Conservation (phyloP, 805 yeast genomes). For the Saccharomycopsis schoenii region DNA sequence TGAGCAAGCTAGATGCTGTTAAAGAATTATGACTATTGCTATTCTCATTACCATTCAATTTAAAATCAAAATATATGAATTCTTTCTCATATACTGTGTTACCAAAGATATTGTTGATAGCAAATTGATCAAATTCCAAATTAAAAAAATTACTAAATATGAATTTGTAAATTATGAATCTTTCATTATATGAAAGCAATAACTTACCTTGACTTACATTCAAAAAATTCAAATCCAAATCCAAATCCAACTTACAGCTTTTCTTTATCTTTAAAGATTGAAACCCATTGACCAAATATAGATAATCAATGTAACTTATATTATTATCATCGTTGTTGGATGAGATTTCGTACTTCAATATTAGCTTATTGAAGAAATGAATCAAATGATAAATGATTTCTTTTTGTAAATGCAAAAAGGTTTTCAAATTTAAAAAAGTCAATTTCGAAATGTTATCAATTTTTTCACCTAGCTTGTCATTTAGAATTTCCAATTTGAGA, state of each 20-base stretch:
- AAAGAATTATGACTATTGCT: background rate
- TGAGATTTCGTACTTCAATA: conserved; percentile 1
- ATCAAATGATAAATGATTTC: conserved; percentile 1
- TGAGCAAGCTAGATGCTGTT: background rate
- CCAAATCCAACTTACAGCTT: background rate
- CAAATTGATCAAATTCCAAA: conserved; percentile 1
- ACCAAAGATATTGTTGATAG: conserved; percentile 9
- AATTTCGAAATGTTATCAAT: conserved; percentile 4
- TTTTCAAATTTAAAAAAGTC: conserved; percentile 10
- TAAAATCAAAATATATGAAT: conserved; percentile 12
- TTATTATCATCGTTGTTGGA: background rate
- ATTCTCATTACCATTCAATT: background rate
- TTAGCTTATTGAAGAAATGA: conserved; percentile 10
- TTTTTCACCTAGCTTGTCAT: conserved; percentile 4
- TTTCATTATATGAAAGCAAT: conserved; percentile 13
- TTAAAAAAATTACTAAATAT: conserved; percentile 9
- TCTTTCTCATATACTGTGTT: conserved; percentile 16
- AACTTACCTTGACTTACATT: conserved; percentile 2
- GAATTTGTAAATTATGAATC: conserved; percentile 5
- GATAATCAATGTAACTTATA: conserved; percentile 6
- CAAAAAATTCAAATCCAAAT: background rate
- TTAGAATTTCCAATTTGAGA: background rate
- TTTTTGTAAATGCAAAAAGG: conserved; percentile 12
- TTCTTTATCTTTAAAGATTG: background rate
- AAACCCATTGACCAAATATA: conserved; percentile 6